Evolutionary conservation across 2,329 filamentous ascomycete species (phyloP).

Genomic region (Bipolaris oryzae): DNA sequence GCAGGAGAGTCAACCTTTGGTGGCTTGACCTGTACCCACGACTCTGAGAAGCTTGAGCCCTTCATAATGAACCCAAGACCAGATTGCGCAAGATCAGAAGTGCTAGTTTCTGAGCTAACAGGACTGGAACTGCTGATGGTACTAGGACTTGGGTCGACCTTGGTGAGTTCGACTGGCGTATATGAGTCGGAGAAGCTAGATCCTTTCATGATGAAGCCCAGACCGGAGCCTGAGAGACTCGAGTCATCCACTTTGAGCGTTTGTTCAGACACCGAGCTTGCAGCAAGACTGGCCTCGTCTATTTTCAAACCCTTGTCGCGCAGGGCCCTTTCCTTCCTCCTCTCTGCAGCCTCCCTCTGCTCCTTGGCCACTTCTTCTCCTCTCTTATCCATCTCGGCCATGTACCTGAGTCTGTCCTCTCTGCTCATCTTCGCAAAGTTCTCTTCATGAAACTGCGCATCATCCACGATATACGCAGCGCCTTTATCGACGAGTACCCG

Average conservation of each 20-base stretch:
- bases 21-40: conserved; percentile 14
- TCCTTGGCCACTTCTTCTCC: conserved; percentile 57
- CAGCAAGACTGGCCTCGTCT: conserved; percentile 18
- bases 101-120: conserved; percentile 6
- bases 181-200: conserved; percentile 25
- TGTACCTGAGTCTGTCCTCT: conserved; percentile 66
- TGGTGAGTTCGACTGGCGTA: neutral
- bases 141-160: conserved; percentile 2
- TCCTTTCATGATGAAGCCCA: conserved; percentile 37
- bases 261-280: conserved; percentile 20
- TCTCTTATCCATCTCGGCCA: conserved; percentile 62
- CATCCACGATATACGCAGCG: conserved; percentile 81
- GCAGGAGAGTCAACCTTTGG: conserved; percentile 11
- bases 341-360: conserved; percentile 56
- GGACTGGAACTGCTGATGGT: neutral
- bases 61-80: conserved; percentile 36
- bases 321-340: conserved; percentile 57
- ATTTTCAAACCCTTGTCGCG: conserved; percentile 54
- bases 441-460: conserved; percentile 70
- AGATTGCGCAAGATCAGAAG: conserved; percentile 14
- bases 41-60: conserved; percentile 28
- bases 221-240: conserved; percentile 19
- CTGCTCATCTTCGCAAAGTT: conserved; percentile 65
- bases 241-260: conserved; percentile 19
- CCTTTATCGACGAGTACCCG: conserved; percentile 77